Evolutionary conservation across 176 grass and related monocot genomes (phyloP).

Genomic region (Cenchrus purpureus): DNA sequence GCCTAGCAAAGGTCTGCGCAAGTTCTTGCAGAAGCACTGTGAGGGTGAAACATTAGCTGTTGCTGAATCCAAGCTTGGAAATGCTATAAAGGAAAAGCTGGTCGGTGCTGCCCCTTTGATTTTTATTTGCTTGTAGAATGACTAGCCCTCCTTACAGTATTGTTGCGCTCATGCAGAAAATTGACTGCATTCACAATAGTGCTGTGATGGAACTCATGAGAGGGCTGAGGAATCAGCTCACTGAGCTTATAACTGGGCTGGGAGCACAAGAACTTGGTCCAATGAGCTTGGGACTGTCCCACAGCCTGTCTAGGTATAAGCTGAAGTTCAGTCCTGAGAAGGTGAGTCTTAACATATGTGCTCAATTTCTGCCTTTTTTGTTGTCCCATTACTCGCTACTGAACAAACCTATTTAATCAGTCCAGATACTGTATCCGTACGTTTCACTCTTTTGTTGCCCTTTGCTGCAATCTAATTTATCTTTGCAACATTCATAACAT

Average conservation of each 20-base stretch:
- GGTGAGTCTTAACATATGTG: constrained; percentile 40
- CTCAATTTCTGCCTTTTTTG: background rate
- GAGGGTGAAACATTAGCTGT: constrained; percentile 89
- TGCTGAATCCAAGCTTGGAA: constrained; percentile 91
- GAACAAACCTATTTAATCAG: background rate
- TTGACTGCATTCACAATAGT: constrained; percentile 83
- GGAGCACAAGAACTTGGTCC: constrained; percentile 82
- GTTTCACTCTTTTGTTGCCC: background rate
- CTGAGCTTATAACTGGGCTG: constrained; percentile 87
- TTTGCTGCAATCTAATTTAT: background rate
- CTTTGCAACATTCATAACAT: constrained; percentile 15
- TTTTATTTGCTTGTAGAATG: constrained; percentile 17
- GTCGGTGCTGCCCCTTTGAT: constrained; percentile 27
- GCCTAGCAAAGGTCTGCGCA: constrained; percentile 85
- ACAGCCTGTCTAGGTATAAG: constrained; percentile 94
- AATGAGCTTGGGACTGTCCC: constrained; percentile 88
- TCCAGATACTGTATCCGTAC: background rate
- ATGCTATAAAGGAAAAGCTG: constrained; percentile 89
- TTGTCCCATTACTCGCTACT: background rate
- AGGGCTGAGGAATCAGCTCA: constrained; percentile 78
- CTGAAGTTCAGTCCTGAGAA: constrained; percentile 97
- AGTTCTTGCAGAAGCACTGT: constrained; percentile 79
- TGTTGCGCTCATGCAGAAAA: constrained; percentile 63
- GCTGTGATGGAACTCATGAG: constrained; percentile 96
- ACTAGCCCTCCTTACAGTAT: background rate